Conservation (phyloP, 2,329 filamentous ascomycete species). For the Botryosphaeria agaves region DNA sequence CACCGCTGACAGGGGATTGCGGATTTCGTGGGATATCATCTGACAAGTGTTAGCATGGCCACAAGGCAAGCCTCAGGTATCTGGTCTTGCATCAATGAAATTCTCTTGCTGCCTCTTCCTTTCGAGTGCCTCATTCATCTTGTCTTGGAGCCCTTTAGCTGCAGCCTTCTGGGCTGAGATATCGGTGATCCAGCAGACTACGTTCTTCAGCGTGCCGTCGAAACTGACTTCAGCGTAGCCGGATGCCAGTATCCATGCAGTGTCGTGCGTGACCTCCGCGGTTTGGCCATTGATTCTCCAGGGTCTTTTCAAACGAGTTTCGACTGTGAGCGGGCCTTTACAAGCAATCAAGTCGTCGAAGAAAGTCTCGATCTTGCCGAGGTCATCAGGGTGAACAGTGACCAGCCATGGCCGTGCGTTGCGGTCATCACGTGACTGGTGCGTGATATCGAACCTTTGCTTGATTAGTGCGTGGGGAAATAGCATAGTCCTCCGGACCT, state of each 20-base stretch:
- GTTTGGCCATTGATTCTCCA: neutral
- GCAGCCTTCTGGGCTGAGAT: constrained; percentile 4
- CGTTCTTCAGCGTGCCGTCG: constrained; percentile 2
- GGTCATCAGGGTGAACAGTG: constrained; percentile 1
- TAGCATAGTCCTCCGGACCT: neutral
- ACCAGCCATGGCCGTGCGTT: constrained; percentile 1
- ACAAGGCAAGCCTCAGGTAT: constrained; percentile 6
- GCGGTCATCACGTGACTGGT: constrained; percentile 1
- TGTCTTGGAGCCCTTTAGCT: neutral
- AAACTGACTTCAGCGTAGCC: constrained; percentile 2
- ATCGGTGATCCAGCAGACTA: constrained; percentile 4
- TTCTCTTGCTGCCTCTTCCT: constrained; percentile 27
- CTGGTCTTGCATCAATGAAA: constrained; percentile 28
- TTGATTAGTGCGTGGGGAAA: neutral
- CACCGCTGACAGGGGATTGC: constrained; percentile 18
- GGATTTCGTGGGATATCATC: constrained; percentile 21
- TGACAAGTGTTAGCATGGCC: constrained; percentile 1
- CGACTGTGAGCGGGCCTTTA: constrained; percentile 1
- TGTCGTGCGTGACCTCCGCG: neutral
- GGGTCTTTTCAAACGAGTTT: constrained; percentile 1
- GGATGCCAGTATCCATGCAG: constrained; percentile 3
- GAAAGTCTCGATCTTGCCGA: neutral
- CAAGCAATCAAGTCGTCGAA: constrained; percentile 1
- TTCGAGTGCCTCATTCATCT: constrained; percentile 20
- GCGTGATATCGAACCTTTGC: neutral